Base-by-base conservation (phyloP, 495 filamentous ascomycete species). In the Talaromyces nanjingensis region DNA sequence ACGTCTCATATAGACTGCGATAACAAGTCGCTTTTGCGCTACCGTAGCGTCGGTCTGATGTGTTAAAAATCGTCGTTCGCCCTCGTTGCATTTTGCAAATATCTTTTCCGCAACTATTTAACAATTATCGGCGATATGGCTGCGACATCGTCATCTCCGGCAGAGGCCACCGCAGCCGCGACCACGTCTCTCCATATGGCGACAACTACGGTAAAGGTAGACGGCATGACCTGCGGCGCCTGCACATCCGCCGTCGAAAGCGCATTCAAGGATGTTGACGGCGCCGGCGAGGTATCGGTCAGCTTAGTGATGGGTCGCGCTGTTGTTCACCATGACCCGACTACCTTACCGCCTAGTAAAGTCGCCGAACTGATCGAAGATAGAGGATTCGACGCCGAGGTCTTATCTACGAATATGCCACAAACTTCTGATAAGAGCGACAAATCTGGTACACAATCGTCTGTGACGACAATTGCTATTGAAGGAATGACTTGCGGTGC, bases 401-500 rank as follows among this genome's bases (percentile, higher is more conserved):
- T 99, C n/a, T 70, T 98, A 9, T 87, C 89, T 3, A 92, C 96
- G 3, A 91, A 97, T 69, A 68, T 86, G 24, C 83, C 86, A 3
- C 77, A 79, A 47, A 74, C 80, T 24, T 67, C 75, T 1, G 54
- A 62, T 60, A 70, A 73, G 16, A 67, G 66, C 22, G 67, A 67
- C 47, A 60, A 71, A 61, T 16, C 62, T 65, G 62, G 74, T 31
- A 56, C 66, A 67, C 24, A 66, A 70, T 64, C 85, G 18, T 87
- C 86, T 8, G 86, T 83, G 4, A 97, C 92, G 9, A 98, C 91
- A 0, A 76, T 98, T 52, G 87, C 91, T 18, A 87, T 98, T n/a
- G 90, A 92, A 67, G 94, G 94, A 27, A 98, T 98, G 94, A 98
- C 94, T 6, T 97, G 93, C 70, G 93, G 93, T 52, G 92, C 93